Evolutionary conservation across 2,329 filamentous ascomycete genomes (phyloP).

Genomic region (Aureobasidium sp.): DNA sequence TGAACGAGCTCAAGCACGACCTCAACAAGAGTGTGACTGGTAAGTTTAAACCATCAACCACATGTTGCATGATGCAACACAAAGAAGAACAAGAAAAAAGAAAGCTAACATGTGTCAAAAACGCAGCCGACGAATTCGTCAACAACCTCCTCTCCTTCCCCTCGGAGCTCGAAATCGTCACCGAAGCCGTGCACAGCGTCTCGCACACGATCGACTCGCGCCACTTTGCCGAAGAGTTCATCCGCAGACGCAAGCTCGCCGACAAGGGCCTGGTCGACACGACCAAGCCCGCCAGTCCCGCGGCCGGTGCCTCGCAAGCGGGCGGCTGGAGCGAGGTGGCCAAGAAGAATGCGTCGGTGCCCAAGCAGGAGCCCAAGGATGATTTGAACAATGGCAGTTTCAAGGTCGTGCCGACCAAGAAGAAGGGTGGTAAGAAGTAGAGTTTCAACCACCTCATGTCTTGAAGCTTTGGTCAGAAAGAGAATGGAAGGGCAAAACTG

Average conservation of each 20-base stretch:
- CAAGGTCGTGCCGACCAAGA: constrained; percentile 84
- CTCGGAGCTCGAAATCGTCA: constrained; percentile 69
- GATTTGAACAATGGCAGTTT: constrained; percentile 54
- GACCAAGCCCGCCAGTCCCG: constrained; percentile 47
- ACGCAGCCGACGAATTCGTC: constrained; percentile 61
- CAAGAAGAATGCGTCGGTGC: constrained; percentile 56
- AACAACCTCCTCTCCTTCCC: constrained; percentile 66
- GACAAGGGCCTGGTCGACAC: constrained; percentile 78
- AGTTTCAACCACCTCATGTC: not conserved
- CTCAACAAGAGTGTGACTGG: constrained; percentile 56
- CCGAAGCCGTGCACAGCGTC: constrained; percentile 78
- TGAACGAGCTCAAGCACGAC: constrained; percentile 67
- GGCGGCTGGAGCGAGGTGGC: constrained; percentile 95
- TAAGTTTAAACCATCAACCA: not conserved
- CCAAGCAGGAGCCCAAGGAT: constrained; percentile 31
- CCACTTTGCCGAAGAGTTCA: constrained; percentile 89
- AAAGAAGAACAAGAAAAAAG: not conserved
- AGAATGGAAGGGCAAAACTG: not conserved
- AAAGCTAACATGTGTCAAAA: constrained; percentile 37
- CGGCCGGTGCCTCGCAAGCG: constrained; percentile 34
- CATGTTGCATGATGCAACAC: too few relatives aligned
- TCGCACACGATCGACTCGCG: constrained; percentile 86
- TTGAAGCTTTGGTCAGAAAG: too few relatives aligned
- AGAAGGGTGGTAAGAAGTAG: constrained; percentile 56
- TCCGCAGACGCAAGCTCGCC: constrained; percentile 84